Evolutionary conservation across 2,329 filamentous ascomycete genomes (phyloP).

Genomic region (Epichloe hybrida): DNA sequence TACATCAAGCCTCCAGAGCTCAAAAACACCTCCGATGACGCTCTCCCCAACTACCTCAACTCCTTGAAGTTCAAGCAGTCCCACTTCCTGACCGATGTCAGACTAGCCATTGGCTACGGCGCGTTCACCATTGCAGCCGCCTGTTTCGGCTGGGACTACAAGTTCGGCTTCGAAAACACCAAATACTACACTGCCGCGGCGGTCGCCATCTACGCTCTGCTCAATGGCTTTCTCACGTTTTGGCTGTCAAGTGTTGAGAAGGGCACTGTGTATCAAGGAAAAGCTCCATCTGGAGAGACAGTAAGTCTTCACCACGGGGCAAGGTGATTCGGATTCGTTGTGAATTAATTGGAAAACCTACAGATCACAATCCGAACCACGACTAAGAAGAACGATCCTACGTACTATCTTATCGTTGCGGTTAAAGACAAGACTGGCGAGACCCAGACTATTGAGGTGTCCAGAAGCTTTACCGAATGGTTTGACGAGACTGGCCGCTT

Average conservation of each 20-base stretch:
- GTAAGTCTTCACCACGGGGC: conserved; percentile 23
- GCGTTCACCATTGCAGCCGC: conserved; percentile 69
- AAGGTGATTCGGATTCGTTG: not conserved
- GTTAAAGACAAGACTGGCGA: conserved; percentile 28
- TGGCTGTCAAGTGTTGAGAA: conserved; percentile 82
- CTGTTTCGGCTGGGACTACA: conserved; percentile 87
- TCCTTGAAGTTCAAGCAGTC: conserved; percentile 74
- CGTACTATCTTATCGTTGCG: conserved; percentile 62
- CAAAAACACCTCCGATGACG: conserved; percentile 93
- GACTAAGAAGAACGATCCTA: conserved; percentile 65
- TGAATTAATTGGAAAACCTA: conserved; percentile 3
- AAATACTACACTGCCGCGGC: conserved; percentile 70
- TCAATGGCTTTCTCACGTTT: conserved; percentile 66
- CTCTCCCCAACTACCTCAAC: conserved; percentile 84
- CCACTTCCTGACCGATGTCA: conserved; percentile 68
- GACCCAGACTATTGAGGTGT: conserved; percentile 36
- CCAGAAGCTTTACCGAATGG: conserved; percentile 58
- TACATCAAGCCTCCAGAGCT: conserved; percentile 49
- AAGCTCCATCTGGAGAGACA: conserved; percentile 50
- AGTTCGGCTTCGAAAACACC: conserved; percentile 75
- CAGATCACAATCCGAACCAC: conserved; percentile 62
- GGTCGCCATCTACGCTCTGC: conserved; percentile 61
- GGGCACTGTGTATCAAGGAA: conserved; percentile 67
- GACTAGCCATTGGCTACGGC: conserved; percentile 68
- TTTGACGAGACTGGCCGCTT: conserved; percentile 64